Evolutionary conservation across 495 filamentous ascomycete species (phyloP).

Genomic region (Aspergillus bertholletiae): DNA sequence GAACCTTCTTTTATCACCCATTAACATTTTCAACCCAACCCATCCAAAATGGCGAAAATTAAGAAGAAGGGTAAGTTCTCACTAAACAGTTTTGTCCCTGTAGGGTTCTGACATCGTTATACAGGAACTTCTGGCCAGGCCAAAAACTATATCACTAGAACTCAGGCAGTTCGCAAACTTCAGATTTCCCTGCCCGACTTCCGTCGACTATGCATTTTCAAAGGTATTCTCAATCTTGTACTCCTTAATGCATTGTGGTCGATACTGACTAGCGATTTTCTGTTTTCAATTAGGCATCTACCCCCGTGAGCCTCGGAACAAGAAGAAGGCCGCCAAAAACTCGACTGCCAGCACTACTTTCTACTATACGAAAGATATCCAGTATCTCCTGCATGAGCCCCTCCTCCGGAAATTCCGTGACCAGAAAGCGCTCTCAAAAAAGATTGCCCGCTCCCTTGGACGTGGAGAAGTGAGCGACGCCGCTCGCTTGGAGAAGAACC

Average conservation of each 20-base stretch:
- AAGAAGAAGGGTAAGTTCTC: slow-evolving; percentile 82
- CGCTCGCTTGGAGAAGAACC: slow-evolving; percentile 75
- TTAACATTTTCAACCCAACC: slow-evolving; percentile 21
- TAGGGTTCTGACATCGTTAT: slow-evolving; percentile 15
- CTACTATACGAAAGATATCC: slow-evolving; percentile 98
- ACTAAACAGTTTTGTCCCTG: slow-evolving; percentile 3
- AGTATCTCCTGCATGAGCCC: slow-evolving; percentile 95
- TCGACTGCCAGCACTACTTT: slow-evolving; percentile 89
- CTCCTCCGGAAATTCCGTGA: slow-evolving; percentile 95
- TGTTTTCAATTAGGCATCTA: slow-evolving; percentile 65
- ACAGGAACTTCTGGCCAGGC: slow-evolving; percentile 82
- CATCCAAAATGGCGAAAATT: slow-evolving; percentile 66
- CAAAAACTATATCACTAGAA: slow-evolving; percentile 98
- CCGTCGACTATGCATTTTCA: slow-evolving; percentile 97
- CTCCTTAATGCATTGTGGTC: not conserved
- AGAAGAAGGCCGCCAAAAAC: slow-evolving; percentile 93
- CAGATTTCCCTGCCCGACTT: slow-evolving; percentile 97
- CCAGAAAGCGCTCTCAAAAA: slow-evolving; percentile 93
- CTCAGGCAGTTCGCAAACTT: slow-evolving; percentile 93
- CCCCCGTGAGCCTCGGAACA: slow-evolving; percentile 90
- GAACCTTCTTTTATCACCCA: slow-evolving; percentile 18
- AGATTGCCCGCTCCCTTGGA: slow-evolving; percentile 87
- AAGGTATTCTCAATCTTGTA: slow-evolving; percentile 54
- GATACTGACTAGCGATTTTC: slow-evolving; percentile 10
- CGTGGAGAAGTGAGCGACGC: slow-evolving; percentile 89